phyloP scores from a whole-genome alignment of 345 rosid genomes.

The Adansonia digitata region DNA sequence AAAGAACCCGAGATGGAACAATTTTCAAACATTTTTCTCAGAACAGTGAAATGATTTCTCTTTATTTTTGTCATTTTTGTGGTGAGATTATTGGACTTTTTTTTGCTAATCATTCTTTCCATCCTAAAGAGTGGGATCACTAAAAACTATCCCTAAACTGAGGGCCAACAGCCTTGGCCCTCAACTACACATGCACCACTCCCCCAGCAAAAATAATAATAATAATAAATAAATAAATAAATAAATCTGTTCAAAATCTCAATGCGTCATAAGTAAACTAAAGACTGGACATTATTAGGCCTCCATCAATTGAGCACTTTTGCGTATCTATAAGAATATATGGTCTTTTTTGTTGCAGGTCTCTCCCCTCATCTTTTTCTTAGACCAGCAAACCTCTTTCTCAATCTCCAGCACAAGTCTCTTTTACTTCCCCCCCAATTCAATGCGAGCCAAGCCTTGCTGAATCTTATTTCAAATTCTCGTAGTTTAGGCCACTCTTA shows the following conservation, averaged over 20 bases:
- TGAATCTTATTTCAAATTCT: not conserved
- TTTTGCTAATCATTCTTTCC: not conserved
- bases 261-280: not conserved
- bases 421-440: not conserved
- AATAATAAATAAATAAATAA: too few species aligned
- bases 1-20: not conserved
- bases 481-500: not conserved
- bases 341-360: not conserved
- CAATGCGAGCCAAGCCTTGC: not conserved
- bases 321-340: not conserved
- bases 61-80: not conserved
- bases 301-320: not conserved
- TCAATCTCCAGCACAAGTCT: not conserved
- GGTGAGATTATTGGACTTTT: not conserved
- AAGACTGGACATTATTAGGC: not conserved
- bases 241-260: not conserved
- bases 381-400: not conserved
- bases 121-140: not conserved
- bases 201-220: too few species aligned
- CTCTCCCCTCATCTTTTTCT: not conserved
- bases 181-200: too few species aligned
- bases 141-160: not conserved
- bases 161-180: too few species aligned
- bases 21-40: not conserved
- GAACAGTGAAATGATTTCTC: not conserved